These are phyloP conservation scores for Carex parvula DNA, from an alignment of 176 grass and related monocot genomes.

Conservation along the genomic window DNA sequence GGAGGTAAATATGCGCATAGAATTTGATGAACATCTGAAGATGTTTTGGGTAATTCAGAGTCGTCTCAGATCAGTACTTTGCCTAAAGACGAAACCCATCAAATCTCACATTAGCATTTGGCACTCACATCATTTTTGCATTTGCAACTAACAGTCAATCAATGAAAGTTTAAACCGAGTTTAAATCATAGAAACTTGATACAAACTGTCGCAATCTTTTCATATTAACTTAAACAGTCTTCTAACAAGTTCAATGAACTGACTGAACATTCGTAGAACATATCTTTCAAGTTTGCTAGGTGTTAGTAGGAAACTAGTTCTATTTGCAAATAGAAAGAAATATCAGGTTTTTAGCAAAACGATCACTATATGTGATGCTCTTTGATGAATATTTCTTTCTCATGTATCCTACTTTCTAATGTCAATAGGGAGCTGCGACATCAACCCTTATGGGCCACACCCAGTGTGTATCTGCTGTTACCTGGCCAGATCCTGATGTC, in stretches of 20 bases:
- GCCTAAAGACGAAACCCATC: not conserved
- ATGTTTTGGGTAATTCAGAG: not conserved
- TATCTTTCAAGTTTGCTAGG: not conserved
- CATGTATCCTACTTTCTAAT: slow-evolving; percentile 9
- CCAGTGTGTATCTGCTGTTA: slow-evolving; percentile 76
- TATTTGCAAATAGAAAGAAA: not conserved
- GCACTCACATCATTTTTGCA: not conserved
- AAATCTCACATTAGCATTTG: not conserved
- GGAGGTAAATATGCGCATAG: slow-evolving; percentile 42
- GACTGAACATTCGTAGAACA: not conserved
- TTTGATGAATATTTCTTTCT: slow-evolving; percentile 17
- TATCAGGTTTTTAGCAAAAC: not conserved
- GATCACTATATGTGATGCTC: not conserved
- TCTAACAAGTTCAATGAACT: not conserved
- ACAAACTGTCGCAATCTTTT: not conserved
- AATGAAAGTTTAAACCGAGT: not conserved
- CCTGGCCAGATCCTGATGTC: slow-evolving; percentile 60
- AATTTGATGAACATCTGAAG: not conserved
- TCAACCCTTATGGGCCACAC: slow-evolving; percentile 79
- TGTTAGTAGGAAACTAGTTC: not conserved
- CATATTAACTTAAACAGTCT: slow-evolving; percentile 5
- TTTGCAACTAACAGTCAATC: not conserved
- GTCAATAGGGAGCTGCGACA: slow-evolving; percentile 51
- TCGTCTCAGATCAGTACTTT: not conserved
- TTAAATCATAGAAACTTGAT: not conserved